Percentiles rank a stretch among this genome's conserved stretches.
These are phyloP conservation scores for Mallotus nudiflorus DNA, from an alignment of 345 rosid genomes.

Conservation along the genomic window DNA sequence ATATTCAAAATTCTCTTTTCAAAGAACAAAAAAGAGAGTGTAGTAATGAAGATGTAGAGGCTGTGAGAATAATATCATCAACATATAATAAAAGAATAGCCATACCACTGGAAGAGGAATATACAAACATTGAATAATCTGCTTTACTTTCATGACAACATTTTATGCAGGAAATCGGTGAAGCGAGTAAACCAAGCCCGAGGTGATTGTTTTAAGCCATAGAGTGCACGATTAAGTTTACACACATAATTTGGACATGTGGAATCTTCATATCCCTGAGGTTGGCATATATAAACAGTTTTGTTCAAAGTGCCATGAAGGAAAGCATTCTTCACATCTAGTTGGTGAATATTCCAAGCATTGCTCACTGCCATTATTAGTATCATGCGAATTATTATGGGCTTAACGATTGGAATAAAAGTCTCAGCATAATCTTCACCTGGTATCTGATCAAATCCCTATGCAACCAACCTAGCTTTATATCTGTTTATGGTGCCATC, in stretches of 20 bases:
- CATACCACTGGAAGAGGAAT: neutral
- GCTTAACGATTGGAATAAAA: too few species aligned
- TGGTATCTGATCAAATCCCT: neutral
- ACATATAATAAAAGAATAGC: too few species aligned
- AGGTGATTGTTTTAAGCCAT: neutral
- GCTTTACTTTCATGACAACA: neutral
- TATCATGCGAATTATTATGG: neutral
- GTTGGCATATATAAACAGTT: too few species aligned
- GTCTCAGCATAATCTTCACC: neutral
- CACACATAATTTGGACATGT: neutral
- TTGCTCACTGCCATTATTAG: neutral
- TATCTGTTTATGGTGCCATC: neutral
- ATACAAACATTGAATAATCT: neutral
- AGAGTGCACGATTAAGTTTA: neutral
- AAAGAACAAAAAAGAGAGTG: neutral
- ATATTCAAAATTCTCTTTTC: neutral
- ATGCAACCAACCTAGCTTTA: neutral
- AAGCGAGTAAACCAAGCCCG: neutral
- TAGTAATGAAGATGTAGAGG: neutral
- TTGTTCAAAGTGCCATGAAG: too few species aligned
- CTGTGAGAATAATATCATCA: too few species aligned
- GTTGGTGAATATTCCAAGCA: too few species aligned
- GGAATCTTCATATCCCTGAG: neutral
- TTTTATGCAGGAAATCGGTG: neutral
- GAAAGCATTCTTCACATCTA: too few species aligned